Percentiles rank a stretch among this genome's conserved stretches.
phyloP scores from a whole-genome alignment of 305 asterid species.

The Salvia sclarea region DNA sequence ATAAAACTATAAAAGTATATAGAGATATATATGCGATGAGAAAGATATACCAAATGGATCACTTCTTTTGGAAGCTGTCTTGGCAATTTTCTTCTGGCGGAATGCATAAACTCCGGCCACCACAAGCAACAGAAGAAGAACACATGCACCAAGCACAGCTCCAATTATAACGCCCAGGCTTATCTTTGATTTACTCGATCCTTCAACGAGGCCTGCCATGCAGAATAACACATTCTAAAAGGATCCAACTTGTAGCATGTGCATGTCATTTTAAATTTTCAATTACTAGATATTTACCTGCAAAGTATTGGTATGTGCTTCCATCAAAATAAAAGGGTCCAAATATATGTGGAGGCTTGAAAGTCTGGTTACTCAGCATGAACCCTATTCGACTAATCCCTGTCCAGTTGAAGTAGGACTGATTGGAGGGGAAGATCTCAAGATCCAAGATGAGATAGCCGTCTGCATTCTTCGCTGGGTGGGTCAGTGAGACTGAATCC shows the following conservation, averaged over 20 bases:
- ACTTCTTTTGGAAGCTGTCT: conserved; percentile 54
- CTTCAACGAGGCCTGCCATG: conserved; percentile 37
- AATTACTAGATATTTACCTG: conserved; percentile 40
- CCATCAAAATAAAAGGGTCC: conserved; percentile 66
- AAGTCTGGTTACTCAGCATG: conserved; percentile 68
- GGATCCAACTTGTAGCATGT: no score
- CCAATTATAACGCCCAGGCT: conserved; percentile 54
- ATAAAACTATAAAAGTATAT: no score
- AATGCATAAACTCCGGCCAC: conserved; percentile 64
- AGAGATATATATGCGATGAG: no score
- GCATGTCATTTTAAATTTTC: neutral
- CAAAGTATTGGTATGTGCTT: conserved; percentile 43
- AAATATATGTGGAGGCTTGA: conserved; percentile 65
- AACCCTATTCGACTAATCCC: conserved; percentile 64
- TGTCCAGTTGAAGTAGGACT: conserved; percentile 52
- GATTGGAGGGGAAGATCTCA: conserved; percentile 62
- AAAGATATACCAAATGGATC: conserved; percentile 82
- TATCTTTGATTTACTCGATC: conserved; percentile 39
- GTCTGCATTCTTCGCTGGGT: conserved; percentile 47
- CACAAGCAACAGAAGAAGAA: conserved; percentile 50
- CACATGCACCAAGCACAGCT: conserved; percentile 64
- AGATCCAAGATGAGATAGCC: conserved; percentile 55
- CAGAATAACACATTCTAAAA: neutral
- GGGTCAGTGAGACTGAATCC: conserved; percentile 67
- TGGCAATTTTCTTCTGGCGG: conserved; percentile 70